Conservation (phyloP, 2,329 filamentous ascomycete species). For the Colletotrichum eremochloae region DNA sequence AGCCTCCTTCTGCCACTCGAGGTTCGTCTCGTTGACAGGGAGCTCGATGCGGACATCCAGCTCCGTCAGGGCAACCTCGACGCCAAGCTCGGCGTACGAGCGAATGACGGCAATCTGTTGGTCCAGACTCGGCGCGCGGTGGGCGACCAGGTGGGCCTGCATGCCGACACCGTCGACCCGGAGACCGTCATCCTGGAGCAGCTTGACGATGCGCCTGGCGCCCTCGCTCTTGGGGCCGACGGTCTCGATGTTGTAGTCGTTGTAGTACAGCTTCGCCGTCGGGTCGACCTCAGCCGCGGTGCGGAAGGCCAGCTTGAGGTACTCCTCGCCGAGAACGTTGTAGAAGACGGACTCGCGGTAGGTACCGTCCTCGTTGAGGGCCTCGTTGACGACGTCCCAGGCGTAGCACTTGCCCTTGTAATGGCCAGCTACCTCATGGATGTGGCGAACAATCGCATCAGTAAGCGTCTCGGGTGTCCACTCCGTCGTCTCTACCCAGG, state of each 20-base stretch:
- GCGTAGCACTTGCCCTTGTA: conserved; percentile 72
- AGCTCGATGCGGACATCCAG: conserved; percentile 62
- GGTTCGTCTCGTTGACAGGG: conserved; percentile 47
- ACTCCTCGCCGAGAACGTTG: conserved; percentile 67
- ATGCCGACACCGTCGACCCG: conserved; percentile 74
- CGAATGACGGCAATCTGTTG: conserved; percentile 56
- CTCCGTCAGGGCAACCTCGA: conserved; percentile 69
- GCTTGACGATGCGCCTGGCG: conserved; percentile 59
- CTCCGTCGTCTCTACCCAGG: conserved; percentile 46
- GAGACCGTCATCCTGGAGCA: conserved; percentile 61
- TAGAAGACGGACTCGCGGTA: conserved; percentile 68
- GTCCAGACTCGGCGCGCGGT: conserved; percentile 56
- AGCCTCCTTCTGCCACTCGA: conserved; percentile 49
- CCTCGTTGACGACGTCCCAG: conserved; percentile 78
- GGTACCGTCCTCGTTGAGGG: conserved; percentile 68
- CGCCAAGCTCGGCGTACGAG: conserved; percentile 57
- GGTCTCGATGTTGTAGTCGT: conserved; percentile 72
- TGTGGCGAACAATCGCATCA: conserved; percentile 65
- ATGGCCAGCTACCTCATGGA: conserved; percentile 68
- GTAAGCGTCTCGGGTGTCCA: conserved; percentile 73
- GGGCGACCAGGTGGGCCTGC: conserved; percentile 72
- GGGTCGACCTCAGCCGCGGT: conserved; percentile 68
- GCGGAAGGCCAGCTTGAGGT: conserved; percentile 69
- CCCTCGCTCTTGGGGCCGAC: conserved; percentile 61
- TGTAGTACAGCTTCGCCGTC: conserved; percentile 68